Evolutionary conservation across 2,329 filamentous ascomycete genomes (phyloP).

Genomic region (Cercospora canescens): DNA sequence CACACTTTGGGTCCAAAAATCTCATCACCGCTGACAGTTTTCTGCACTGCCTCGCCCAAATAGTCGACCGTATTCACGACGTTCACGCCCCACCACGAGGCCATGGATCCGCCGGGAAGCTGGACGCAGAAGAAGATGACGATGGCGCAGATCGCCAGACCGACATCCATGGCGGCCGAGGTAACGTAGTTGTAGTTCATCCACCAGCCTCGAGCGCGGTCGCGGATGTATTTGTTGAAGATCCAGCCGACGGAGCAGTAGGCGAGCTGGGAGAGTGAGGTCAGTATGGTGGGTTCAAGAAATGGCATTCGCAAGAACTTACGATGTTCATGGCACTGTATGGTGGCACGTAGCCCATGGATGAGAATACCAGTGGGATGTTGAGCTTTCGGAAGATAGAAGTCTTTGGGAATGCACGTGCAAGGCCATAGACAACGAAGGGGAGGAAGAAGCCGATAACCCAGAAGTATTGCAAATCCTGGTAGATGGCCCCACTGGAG

Average conservation of each 20-base stretch:
- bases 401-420: slow-evolving; percentile 22
- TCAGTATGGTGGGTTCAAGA: neutral
- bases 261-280: slow-evolving; percentile 59
- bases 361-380: slow-evolving; percentile 73
- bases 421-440: slow-evolving; percentile 70
- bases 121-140: slow-evolving; percentile 84
- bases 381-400: slow-evolving; percentile 24
- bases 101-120: slow-evolving; percentile 71
- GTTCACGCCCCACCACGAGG: slow-evolving; percentile 66
- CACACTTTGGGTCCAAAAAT: slow-evolving; percentile 58
- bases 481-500: slow-evolving; percentile 73
- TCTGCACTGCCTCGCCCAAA: slow-evolving; percentile 16
- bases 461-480: slow-evolving; percentile 78
- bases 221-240: slow-evolving; percentile 77
- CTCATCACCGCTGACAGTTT: slow-evolving; percentile 59
- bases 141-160: slow-evolving; percentile 80
- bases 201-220: slow-evolving; percentile 66
- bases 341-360: slow-evolving; percentile 81
- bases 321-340: slow-evolving; percentile 69
- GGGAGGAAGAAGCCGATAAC: slow-evolving; percentile 73
- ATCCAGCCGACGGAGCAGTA: slow-evolving; percentile 83
- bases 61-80: slow-evolving; percentile 22
- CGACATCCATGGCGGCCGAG: slow-evolving; percentile 78
- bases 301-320: neutral
- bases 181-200: slow-evolving; percentile 86